Conservation (phyloP, 2,329 filamentous ascomycete genomes). For the Diaporthe citrichinensis region DNA sequence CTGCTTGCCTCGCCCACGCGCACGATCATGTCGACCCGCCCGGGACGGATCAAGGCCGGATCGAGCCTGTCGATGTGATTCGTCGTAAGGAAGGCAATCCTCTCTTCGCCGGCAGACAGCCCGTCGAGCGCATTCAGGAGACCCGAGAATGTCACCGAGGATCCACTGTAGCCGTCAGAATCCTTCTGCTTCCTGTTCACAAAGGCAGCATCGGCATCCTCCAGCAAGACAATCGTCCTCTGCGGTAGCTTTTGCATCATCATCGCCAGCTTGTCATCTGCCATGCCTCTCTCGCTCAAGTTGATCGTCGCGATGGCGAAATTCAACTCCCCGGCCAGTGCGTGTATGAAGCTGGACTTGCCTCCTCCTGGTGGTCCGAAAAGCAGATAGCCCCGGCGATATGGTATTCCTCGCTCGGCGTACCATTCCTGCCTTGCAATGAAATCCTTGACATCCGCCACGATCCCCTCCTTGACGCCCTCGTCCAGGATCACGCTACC, state of each 20-base stretch:
- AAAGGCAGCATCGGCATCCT: conserved; percentile 94
- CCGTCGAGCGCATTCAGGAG: conserved; percentile 89
- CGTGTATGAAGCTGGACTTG: conserved; percentile 97
- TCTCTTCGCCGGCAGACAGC: conserved; percentile 93
- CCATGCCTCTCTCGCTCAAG: conserved; percentile 89
- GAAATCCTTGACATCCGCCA: conserved; percentile 87
- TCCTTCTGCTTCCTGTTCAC: conserved; percentile 83
- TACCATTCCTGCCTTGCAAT: conserved; percentile 87
- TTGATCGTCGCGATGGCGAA: conserved; percentile 95
- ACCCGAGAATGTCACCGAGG: conserved; percentile 94
- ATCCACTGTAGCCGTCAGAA: conserved; percentile 85
- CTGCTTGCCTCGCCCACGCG: conserved; percentile 89
- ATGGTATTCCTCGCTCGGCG: conserved; percentile 93
- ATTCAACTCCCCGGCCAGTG: conserved; percentile 90
- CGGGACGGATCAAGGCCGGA: conserved; percentile 89
- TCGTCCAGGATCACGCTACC: conserved; percentile 89
- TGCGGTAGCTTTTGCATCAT: conserved; percentile 88
- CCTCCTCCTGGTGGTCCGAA: conserved; percentile 92
- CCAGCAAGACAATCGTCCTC: conserved; percentile 84
- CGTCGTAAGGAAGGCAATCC: conserved; percentile 93
- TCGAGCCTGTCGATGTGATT: conserved; percentile 94
- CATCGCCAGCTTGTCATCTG: conserved; percentile 89
- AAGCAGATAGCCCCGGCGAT: conserved; percentile 88
- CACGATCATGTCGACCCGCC: conserved; percentile 93
- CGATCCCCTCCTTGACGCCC: conserved; percentile 85